A percentile compares a stretch with the other conserved stretches of the same genome.
These are phyloP conservation scores for Colletotrichum sp. DNA, from an alignment of 2,329 filamentous ascomycete species.

Conservation along the genomic window DNA sequence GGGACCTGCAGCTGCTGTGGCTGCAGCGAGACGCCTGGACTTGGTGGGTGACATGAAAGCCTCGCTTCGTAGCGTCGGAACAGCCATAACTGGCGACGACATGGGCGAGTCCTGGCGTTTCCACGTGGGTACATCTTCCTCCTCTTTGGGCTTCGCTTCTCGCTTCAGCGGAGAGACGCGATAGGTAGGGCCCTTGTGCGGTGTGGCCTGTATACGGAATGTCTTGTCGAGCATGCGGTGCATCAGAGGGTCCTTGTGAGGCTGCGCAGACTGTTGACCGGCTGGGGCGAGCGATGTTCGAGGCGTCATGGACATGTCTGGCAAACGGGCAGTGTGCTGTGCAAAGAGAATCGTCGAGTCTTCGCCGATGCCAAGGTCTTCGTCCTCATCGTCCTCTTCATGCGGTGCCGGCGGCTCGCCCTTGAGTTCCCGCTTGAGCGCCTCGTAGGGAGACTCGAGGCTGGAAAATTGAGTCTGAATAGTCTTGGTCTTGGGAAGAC, in stretches of 20 bases:
- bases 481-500: slow-evolving; percentile 58
- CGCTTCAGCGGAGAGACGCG: slow-evolving; percentile 52
- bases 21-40: slow-evolving; percentile 48
- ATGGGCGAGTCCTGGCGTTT: slow-evolving; percentile 59
- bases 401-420: slow-evolving; percentile 36
- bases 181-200: slow-evolving; percentile 61
- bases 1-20: slow-evolving; percentile 47
- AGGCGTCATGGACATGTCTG: slow-evolving; percentile 69
- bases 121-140: slow-evolving; percentile 46
- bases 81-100: slow-evolving; percentile 79
- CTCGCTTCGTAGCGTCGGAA: slow-evolving; percentile 83
- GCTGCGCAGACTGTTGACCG: slow-evolving; percentile 46
- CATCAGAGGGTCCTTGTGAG: slow-evolving; percentile 75
- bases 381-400: slow-evolving; percentile 38
- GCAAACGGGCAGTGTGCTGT: slow-evolving; percentile 59
- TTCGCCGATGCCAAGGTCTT: slow-evolving; percentile 42
- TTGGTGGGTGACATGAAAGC: slow-evolving; percentile 80
- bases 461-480: slow-evolving; percentile 61
- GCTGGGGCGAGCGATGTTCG: slow-evolving; percentile 29
- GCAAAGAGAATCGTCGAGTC: slow-evolving; percentile 56
- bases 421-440: slow-evolving; percentile 70
- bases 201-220: slow-evolving; percentile 92
- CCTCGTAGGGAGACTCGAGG: slow-evolving; percentile 79
- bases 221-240: slow-evolving; percentile 95
- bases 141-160: slow-evolving; percentile 28